Conservation (phyloP, 495 filamentous ascomycete species). For the Daldinia decipiens region DNA sequence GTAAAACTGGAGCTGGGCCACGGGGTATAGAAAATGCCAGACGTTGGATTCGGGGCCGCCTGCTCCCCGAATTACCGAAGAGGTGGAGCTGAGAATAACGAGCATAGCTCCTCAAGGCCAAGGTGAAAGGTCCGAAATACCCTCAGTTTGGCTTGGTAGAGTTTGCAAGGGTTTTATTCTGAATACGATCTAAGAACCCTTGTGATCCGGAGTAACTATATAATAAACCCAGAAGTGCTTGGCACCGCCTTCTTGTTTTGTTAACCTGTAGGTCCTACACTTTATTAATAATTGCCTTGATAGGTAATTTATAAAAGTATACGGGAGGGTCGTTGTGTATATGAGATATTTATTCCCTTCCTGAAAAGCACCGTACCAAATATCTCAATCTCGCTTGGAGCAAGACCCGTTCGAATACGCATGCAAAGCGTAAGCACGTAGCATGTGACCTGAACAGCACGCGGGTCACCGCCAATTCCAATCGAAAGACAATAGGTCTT, state of each 20-base stretch:
- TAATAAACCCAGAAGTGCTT: not conserved
- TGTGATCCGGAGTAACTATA: not conserved
- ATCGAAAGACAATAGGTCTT: constrained; percentile 21
- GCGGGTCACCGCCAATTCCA: constrained; percentile 44
- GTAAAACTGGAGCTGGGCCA: not conserved
- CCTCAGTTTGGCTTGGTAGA: not conserved
- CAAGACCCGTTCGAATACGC: constrained; percentile 1
- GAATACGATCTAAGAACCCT: not conserved
- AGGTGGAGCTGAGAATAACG: constrained; percentile 15
- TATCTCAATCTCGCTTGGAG: constrained; percentile 2
- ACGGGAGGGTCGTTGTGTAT: not conserved
- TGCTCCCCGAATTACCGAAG: constrained; percentile 11
- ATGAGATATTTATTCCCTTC: not conserved
- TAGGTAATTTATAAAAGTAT: not conserved
- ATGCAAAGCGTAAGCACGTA: constrained; percentile 16
- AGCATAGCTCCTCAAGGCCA: not conserved
- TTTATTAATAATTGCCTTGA: not conserved
- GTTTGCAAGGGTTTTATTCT: not conserved
- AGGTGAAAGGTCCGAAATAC: constrained; percentile 3
- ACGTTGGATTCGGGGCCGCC: constrained; percentile 28
- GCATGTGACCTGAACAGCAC: constrained; percentile 40
- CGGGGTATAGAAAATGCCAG: not conserved
- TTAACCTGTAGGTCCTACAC: not conserved
- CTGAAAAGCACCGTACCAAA: not conserved
- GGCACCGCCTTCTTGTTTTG: not conserved